phyloP scores from a whole-genome alignment of 1,284 basidiomycete species.

The Irpex sp. region DNA sequence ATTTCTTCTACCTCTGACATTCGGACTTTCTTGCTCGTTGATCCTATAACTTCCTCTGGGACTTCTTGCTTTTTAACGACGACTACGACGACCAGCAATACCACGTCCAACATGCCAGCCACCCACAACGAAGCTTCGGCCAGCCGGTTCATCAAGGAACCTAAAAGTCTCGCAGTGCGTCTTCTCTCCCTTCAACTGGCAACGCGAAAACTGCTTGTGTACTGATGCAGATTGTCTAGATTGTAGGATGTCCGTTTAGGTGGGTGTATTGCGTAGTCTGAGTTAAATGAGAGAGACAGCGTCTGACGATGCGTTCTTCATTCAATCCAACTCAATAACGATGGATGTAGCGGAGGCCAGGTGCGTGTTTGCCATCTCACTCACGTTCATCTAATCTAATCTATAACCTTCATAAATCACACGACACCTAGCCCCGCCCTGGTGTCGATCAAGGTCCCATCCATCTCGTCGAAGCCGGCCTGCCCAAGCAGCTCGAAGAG shows the following conservation, averaged over 20 bases:
- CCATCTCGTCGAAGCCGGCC: constrained; percentile 81
- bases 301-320: background rate
- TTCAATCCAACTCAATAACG: background rate
- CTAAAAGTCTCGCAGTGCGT: constrained; percentile 68
- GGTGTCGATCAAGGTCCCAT: constrained; percentile 94
- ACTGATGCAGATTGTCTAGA: constrained; percentile 33
- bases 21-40: background rate
- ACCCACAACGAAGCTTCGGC: constrained; percentile 18
- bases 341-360: constrained; percentile 48
- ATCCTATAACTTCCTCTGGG: background rate
- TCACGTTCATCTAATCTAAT: constrained; percentile 4
- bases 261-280: constrained; percentile 25
- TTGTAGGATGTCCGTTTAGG: constrained; percentile 77
- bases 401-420: constrained; percentile 15
- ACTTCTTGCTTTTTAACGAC: background rate
- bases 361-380: constrained; percentile 28
- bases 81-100: background rate
- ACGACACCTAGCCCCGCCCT: constrained; percentile 48
- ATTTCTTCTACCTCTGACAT: background rate
- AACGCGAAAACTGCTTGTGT: background rate
- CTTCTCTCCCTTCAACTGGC: background rate
- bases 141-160: constrained; percentile 55
- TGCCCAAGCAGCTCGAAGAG: constrained; percentile 69
- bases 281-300: background rate
- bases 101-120: constrained; percentile 8